phyloP scores from a whole-genome alignment of 2,329 filamentous ascomycete genomes.

The Phialophora verrucosa region DNA sequence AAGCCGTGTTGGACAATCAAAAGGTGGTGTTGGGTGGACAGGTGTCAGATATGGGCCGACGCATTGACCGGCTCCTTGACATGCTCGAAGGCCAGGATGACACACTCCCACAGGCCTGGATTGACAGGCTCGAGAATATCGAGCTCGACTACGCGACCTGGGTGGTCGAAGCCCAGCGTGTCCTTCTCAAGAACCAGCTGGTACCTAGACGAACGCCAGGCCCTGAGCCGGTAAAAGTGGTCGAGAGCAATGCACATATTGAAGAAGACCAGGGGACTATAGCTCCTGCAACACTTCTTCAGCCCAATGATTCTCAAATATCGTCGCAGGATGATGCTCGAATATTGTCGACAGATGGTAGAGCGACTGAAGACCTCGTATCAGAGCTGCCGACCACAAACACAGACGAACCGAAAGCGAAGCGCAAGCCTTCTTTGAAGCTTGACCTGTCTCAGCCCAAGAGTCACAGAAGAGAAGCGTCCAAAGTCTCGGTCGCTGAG shows the following conservation, averaged over 20 bases:
- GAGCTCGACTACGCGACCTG: constrained; percentile 81
- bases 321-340: constrained; percentile 5
- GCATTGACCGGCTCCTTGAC: constrained; percentile 85
- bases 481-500: constrained; percentile 39
- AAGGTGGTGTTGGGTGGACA: constrained; percentile 68
- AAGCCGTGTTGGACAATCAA: constrained; percentile 49
- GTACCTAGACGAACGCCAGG: constrained; percentile 39
- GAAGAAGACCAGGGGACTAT: constrained; percentile 27
- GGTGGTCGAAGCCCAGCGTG: constrained; percentile 77
- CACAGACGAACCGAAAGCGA: constrained; percentile 8
- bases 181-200: constrained; percentile 69
- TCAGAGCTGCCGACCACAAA: constrained; percentile 10
- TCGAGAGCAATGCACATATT: constrained; percentile 30
- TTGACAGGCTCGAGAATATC: constrained; percentile 80
- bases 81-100: constrained; percentile 82
- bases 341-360: neutral
- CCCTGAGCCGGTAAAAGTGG: constrained; percentile 26
- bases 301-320: constrained; percentile 29
- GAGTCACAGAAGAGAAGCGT: constrained; percentile 38
- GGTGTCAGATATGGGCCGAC: constrained; percentile 71
- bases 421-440: constrained; percentile 34
- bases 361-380: neutral
- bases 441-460: constrained; percentile 26
- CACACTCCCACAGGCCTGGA: constrained; percentile 82
- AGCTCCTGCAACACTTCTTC: constrained; percentile 17